Evolutionary conservation across 1,284 basidiomycete species (phyloP).

Genomic region (Afroboletus lepidellus): DNA sequence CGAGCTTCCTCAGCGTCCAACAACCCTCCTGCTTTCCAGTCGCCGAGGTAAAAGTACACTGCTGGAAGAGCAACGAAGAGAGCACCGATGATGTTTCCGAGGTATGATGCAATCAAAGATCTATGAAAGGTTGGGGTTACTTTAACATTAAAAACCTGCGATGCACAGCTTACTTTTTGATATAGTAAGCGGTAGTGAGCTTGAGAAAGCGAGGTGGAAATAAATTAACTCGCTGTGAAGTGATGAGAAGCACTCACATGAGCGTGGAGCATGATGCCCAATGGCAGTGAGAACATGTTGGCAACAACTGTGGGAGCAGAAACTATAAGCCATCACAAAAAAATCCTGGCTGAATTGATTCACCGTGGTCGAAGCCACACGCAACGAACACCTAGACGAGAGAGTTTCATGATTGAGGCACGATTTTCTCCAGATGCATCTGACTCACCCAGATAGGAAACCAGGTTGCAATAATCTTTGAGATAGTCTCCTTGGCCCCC

Average conservation of each 20-base stretch:
- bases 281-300: constrained; percentile 73
- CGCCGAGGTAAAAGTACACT: constrained; percentile 58
- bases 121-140: constrained; percentile 31
- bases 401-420: constrained; percentile 1
- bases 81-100: constrained; percentile 71
- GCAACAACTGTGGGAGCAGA: constrained; percentile 47
- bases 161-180: constrained; percentile 53
- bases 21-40: constrained; percentile 43
- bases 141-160: background rate
- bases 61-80: constrained; percentile 62
- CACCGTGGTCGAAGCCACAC: constrained; percentile 72
- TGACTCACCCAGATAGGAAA: constrained; percentile 69
- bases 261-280: constrained; percentile 73
- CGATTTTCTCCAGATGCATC: background rate
- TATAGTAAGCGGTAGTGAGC: constrained; percentile 59
- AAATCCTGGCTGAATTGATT: constrained; percentile 12
- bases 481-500: constrained; percentile 69
- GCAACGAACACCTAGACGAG: constrained; percentile 63
- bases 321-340: background rate
- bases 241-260: constrained; percentile 41
- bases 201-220: constrained; percentile 23
- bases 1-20: constrained; percentile 38
- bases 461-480: constrained; percentile 73
- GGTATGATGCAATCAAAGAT: constrained; percentile 63
- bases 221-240: constrained; percentile 6